phyloP scores from a whole-genome alignment of 2,329 filamentous ascomycete genomes.

The Alternaria consortialis region DNA sequence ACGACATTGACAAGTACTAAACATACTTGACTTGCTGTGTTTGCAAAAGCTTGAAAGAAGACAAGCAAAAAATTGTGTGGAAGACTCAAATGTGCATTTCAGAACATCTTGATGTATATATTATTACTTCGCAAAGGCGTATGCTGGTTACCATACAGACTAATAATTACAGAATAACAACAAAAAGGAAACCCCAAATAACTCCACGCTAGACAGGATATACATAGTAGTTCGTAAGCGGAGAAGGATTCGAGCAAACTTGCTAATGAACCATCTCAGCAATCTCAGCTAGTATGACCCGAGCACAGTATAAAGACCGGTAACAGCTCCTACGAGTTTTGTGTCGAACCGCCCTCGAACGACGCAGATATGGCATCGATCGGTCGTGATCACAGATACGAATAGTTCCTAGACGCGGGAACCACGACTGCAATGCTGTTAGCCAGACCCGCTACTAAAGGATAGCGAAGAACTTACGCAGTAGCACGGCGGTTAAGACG shows the following conservation, averaged over 20 bases:
- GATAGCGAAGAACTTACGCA: conserved; percentile 11
- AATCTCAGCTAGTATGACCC: neutral
- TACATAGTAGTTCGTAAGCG: neutral
- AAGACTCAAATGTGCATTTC: neutral
- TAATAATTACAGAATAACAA: neutral
- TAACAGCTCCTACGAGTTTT: neutral
- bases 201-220: neutral
- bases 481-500: conserved; percentile 23
- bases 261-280: neutral
- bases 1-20: too few relatives aligned
- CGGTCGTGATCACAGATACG: neutral
- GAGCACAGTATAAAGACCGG: neutral
- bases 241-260: neutral
- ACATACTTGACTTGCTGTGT: neutral
- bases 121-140: neutral
- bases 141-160: neutral
- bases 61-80: neutral
- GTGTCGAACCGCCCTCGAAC: neutral
- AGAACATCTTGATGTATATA: neutral
- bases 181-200: neutral
- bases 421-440: neutral
- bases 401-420: neutral
- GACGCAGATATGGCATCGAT: neutral
- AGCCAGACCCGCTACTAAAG: neutral
- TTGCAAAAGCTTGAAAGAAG: neutral